A percentile compares a stretch with the other conserved stretches of the same genome.
Conservation (phyloP, 805 yeast species). For the Kodamaea lidongshanica region DNA sequence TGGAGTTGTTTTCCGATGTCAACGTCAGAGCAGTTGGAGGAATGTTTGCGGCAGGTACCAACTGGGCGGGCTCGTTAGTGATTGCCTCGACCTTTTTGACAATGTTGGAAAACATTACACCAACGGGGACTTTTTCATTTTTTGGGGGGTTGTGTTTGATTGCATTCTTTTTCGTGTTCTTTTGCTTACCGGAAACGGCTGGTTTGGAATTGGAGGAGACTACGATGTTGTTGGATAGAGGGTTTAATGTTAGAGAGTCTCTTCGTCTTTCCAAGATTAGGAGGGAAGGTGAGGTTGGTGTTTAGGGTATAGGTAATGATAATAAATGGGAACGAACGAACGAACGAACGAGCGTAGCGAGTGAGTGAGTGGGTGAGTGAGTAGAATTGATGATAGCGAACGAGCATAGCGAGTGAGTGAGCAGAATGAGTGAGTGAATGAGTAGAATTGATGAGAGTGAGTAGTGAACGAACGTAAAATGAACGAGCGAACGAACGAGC, state of each 20-base stretch:
- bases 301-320: slow-evolving; percentile 2
- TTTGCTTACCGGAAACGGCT: slow-evolving; percentile 88
- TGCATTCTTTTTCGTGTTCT: slow-evolving; percentile 67
- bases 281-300: slow-evolving; percentile 16
- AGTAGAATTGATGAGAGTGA: too few relatives aligned
- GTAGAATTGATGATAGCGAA: too few relatives aligned
- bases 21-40: slow-evolving; percentile 89
- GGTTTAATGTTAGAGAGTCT: slow-evolving; percentile 70
- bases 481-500: too few relatives aligned
- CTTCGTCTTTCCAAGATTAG: slow-evolving; percentile 32
- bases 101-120: slow-evolving; percentile 88
- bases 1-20: slow-evolving; percentile 85
- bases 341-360: slow-evolving; percentile 1
- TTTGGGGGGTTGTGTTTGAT: slow-evolving; percentile 77
- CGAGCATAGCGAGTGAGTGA: too few relatives aligned
- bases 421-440: too few relatives aligned
- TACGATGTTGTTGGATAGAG: slow-evolving; percentile 70
- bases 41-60: slow-evolving; percentile 84
- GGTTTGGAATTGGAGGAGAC: slow-evolving; percentile 90
- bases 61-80: slow-evolving; percentile 92
- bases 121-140: slow-evolving; percentile 88
- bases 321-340: slow-evolving; percentile 1
- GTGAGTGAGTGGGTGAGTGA: too few relatives aligned
- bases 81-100: slow-evolving; percentile 91
- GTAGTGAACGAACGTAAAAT: too few relatives aligned